A percentile compares a stretch with the other conserved stretches of the same genome.
phyloP scores from a whole-genome alignment of 1,284 basidiomycete species.

The Malassezia japonica region DNA sequence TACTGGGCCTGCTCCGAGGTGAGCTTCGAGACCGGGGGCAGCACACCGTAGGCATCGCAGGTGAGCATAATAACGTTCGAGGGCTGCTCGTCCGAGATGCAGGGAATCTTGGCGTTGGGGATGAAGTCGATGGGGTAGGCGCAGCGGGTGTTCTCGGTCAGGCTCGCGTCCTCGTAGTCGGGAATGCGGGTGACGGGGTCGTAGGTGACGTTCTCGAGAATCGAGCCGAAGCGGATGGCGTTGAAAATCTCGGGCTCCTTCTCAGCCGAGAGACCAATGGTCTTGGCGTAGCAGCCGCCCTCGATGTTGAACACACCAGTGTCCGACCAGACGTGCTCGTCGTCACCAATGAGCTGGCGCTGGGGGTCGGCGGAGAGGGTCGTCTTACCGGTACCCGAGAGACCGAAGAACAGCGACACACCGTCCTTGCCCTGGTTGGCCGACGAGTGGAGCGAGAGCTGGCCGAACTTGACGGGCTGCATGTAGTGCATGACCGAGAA shows the following conservation, averaged over 20 bases:
- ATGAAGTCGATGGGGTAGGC: conserved; percentile 59
- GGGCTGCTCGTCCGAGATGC: conserved; percentile 38
- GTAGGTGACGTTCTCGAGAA: conserved; percentile 99
- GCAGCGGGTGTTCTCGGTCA: conserved; percentile 98
- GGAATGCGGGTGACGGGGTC: conserved; percentile 74
- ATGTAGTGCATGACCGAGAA: conserved; percentile 99
- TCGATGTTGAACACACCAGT: conserved; percentile 98
- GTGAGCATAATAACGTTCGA: conserved; percentile 96
- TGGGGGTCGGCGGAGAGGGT: conserved; percentile 45
- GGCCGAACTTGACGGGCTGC: conserved; percentile 96
- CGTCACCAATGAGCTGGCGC: conserved; percentile 44
- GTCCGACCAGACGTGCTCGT: conserved; percentile 49
- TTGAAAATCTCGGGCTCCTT: conserved; percentile 96
- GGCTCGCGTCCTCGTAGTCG: conserved; percentile 91
- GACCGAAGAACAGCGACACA: conserved; percentile 97
- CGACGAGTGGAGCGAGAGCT: conserved; percentile 96
- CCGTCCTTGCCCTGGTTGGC: conserved; percentile 91
- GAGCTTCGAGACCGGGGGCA: conserved; percentile 88
- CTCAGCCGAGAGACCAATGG: conserved; percentile 87
- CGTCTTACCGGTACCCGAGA: conserved; percentile 96
- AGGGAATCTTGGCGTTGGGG: conserved; percentile 69
- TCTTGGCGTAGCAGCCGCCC: conserved; percentile 98
- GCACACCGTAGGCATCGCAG: conserved; percentile 95
- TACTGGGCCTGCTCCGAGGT: conserved; percentile 92
- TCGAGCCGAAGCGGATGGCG: conserved; percentile 88